Percentiles rank a stretch among this genome's conserved stretches.
phyloP scores from a whole-genome alignment of 1,284 basidiomycete species.

The Cryptococcus maquisensis region DNA sequence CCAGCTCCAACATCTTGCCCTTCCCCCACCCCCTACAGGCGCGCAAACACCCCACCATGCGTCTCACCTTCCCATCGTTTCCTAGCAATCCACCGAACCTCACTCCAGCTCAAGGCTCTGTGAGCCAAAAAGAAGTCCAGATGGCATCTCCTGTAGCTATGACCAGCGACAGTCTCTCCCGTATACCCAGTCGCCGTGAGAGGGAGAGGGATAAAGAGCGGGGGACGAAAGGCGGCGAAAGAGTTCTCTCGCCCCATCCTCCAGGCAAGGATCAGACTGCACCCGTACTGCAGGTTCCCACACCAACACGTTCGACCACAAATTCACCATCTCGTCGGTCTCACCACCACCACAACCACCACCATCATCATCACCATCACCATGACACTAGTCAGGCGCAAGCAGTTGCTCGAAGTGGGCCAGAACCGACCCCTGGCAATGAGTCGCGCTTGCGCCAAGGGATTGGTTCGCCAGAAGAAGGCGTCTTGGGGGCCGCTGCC shows the following conservation, averaged over 20 bases:
- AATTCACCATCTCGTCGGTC: neutral
- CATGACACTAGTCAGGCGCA: neutral
- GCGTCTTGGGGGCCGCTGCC: slow-evolving; percentile 9
- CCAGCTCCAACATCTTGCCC: slow-evolving; percentile 14
- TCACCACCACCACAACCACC: neutral
- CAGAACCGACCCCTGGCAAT: neutral
- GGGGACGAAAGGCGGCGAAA: too few species aligned
- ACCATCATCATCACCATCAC: neutral
- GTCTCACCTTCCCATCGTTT: slow-evolving; percentile 28
- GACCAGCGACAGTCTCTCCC: slow-evolving; percentile 1
- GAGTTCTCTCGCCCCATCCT: neutral
- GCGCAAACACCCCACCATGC: slow-evolving; percentile 42
- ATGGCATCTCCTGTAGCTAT: neutral
- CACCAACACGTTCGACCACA: neutral
- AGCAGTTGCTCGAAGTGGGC: neutral
- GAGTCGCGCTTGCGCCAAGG: neutral
- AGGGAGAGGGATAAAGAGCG: too few species aligned
- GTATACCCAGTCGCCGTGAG: neutral
- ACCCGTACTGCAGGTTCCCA: neutral
- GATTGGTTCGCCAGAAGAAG: neutral
- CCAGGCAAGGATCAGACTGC: neutral
- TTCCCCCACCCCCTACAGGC: slow-evolving; percentile 39
- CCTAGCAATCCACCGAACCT: neutral
- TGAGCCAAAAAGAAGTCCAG: too few species aligned
- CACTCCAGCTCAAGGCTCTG: neutral